phyloP scores from a whole-genome alignment of 2,329 filamentous ascomycete genomes.

The Arthrocladium fulminans region DNA sequence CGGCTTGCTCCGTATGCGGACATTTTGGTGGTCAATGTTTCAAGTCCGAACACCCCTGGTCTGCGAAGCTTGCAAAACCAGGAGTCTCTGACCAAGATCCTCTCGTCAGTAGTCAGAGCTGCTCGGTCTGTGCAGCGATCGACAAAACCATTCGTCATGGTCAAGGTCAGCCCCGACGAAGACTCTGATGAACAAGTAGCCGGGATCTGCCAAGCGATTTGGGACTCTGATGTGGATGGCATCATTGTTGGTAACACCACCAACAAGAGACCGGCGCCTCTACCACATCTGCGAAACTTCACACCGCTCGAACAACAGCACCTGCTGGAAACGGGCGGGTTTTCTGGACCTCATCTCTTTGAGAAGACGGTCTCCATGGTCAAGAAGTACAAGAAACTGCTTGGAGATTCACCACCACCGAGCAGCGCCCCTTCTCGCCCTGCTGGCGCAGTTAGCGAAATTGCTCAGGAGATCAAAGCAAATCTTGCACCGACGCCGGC shows the following conservation, averaged over 20 bases:
- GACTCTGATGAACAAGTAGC: constrained; percentile 74
- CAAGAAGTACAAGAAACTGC: constrained; percentile 62
- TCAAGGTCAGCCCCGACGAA: constrained; percentile 96
- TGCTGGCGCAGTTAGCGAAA: constrained; percentile 12
- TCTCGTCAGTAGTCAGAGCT: constrained; percentile 73
- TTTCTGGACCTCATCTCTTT: constrained; percentile 85
- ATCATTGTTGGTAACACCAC: constrained; percentile 98
- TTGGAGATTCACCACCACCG: constrained; percentile 28
- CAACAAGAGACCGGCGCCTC: constrained; percentile 63
- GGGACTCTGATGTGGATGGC: constrained; percentile 77
- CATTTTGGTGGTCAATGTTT: constrained; percentile 95
- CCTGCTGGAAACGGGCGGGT: constrained; percentile 72
- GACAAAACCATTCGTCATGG: constrained; percentile 76
- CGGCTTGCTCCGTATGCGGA: constrained; percentile 81
- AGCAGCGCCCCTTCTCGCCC: not conserved
- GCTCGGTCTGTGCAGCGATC: constrained; percentile 61
- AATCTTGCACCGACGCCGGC: constrained; percentile 6
- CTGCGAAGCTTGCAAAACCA: constrained; percentile 77
- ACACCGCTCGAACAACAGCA: constrained; percentile 57
- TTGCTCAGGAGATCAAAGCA: constrained; percentile 14
- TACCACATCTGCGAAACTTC: constrained; percentile 59
- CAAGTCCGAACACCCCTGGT: constrained; percentile 90
- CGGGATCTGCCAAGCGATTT: constrained; percentile 80
- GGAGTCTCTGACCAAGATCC: constrained; percentile 70
- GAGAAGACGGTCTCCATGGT: constrained; percentile 70